Base-by-base conservation (phyloP, 169 alveolate species). In the Babesia divergens region DNA sequence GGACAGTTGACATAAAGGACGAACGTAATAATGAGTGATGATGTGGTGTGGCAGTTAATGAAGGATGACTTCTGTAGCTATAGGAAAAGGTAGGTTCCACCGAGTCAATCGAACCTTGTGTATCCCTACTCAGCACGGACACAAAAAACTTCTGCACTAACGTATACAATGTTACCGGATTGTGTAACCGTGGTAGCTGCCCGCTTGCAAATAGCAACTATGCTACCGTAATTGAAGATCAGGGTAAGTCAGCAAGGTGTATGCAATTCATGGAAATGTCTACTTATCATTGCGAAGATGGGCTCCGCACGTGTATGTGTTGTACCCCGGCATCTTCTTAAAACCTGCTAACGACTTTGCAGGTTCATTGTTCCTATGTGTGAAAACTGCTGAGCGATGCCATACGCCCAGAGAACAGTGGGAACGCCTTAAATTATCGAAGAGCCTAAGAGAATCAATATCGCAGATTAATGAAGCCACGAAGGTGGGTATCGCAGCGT, bases 321-420 rank as follows among this genome's bases (percentile, higher is more conserved):
- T 40, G 47, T 40, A 14, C 47, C 11, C 14, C 47, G 47, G 11
- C 14, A 14, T 40, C 14, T 40, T 40, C 18, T 40, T 11, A 40
- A 40, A 11, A 47, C 20, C 11, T 47, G 6, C 11, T 28, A 13
- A 24, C 26, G 14, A 42, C 1, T 67, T 91, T 58, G 94, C 94
- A 70, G 99, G 99, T 16, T 91, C 89, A 3, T 94, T 98, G 80
- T 96, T 94, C 80, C 91, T 98, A 53, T 95, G 96, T 89, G 89
- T 96, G 90, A 98, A 97, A 88, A 96, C 98, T 16, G 97, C 96
- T 9, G 99, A 98, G 82, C 85, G 99, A 51, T 99, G 99, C 0
- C 99, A 98, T 70, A 82, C 97, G 20, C 99, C 99, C 9, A 94
- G 93, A 71, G 89, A 91, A 26, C 79, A 97, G 74, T 97, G 99